Percentiles rank a stretch among this genome's conserved stretches.
phyloP scores from a whole-genome alignment of 1,139 yeast genomes.

The Hemisphaericaspora xylanilytica region DNA sequence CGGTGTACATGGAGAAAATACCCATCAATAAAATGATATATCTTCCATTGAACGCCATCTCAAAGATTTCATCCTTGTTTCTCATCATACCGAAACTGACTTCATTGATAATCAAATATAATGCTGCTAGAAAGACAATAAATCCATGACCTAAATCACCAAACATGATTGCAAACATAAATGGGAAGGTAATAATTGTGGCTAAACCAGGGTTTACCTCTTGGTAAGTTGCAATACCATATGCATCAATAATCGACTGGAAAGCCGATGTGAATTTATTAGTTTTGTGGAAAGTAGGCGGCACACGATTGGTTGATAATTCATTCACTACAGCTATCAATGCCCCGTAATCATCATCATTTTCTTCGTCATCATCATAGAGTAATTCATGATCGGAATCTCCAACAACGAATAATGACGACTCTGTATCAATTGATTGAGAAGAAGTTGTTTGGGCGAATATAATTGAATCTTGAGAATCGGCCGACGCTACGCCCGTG shows the following conservation, averaged over 20 bases:
- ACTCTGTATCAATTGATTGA: slow-evolving; percentile 12
- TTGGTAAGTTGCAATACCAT: slow-evolving; percentile 90
- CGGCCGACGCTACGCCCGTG: background rate
- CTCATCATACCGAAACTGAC: slow-evolving; percentile 58
- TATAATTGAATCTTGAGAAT: slow-evolving; percentile 8
- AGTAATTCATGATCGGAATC: slow-evolving; percentile 19
- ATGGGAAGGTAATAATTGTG: slow-evolving; percentile 92
- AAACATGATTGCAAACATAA: slow-evolving; percentile 98
- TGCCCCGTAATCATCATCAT: slow-evolving; percentile 26
- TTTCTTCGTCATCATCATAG: slow-evolving; percentile 19
- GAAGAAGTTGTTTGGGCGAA: slow-evolving; percentile 7
- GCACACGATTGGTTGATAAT: slow-evolving; percentile 74
- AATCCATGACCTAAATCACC: slow-evolving; percentile 98
- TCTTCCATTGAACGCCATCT: slow-evolving; percentile 93
- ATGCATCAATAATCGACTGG: slow-evolving; percentile 92
- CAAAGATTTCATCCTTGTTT: slow-evolving; percentile 87
- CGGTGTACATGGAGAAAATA: slow-evolving; percentile 87
- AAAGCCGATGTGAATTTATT: slow-evolving; percentile 91
- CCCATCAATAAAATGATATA: slow-evolving; percentile 93
- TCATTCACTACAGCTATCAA: slow-evolving; percentile 68
- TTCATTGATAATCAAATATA: slow-evolving; percentile 69
- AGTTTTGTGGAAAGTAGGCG: slow-evolving; percentile 91
- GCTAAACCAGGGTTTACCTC: slow-evolving; percentile 97
- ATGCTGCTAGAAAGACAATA: slow-evolving; percentile 70
- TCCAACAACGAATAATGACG: slow-evolving; percentile 56